Conservation (phyloP, 2,329 filamentous ascomycete species). For the Hypoxylon sp. region DNA sequence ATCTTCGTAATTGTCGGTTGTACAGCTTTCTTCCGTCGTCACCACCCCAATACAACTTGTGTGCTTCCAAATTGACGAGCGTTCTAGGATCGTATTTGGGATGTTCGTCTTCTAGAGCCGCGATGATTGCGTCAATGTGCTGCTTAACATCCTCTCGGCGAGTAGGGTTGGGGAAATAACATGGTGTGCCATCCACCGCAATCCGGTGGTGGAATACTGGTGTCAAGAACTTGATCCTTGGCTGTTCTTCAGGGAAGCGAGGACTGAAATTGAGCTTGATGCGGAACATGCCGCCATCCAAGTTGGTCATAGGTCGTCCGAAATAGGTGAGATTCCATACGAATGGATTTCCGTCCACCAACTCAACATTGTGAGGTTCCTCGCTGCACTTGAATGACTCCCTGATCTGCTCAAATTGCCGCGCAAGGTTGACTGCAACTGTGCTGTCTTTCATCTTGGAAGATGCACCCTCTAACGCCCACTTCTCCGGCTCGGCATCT, state of each 20-base stretch:
- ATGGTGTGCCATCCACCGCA: conserved; percentile 82
- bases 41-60: conserved; percentile 87
- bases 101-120: conserved; percentile 85
- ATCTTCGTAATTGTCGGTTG: conserved; percentile 82
- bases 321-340: conserved; percentile 91
- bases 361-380: conserved; percentile 78
- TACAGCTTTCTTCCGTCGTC: conserved; percentile 86
- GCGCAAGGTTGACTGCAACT: conserved; percentile 83
- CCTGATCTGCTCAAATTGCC: conserved; percentile 86
- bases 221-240: conserved; percentile 84
- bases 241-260: conserved; percentile 88
- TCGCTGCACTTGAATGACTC: conserved; percentile 80
- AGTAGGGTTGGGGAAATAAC: conserved; percentile 76
- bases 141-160: conserved; percentile 81
- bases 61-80: conserved; percentile 86
- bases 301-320: conserved; percentile 90
- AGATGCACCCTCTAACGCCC: conserved; percentile 77
- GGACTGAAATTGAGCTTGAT: conserved; percentile 85
- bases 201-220: conserved; percentile 90
- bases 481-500: conserved; percentile 77
- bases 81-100: conserved; percentile 92
- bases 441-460: conserved; percentile 76
- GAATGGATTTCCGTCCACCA: conserved; percentile 88
- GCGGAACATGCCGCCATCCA: conserved; percentile 90
- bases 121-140: conserved; percentile 87